Conservation (phyloP, 164 flowering plant genomes). For the Liquidambar formosana region DNA sequence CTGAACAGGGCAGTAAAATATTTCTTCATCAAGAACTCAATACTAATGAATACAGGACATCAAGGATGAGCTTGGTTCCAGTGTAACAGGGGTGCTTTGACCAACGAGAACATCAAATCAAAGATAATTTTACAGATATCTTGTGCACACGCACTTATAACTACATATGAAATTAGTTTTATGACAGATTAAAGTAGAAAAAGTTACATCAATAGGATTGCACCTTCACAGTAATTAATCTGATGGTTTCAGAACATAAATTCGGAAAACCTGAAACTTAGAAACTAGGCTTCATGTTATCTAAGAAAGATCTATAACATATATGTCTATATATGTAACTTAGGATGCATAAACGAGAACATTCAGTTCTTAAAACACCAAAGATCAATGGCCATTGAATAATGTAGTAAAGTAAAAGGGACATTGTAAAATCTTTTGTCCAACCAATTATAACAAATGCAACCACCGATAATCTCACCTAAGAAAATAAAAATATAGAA, state of each 20-base stretch:
- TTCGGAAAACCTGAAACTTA: not conserved
- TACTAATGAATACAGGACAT: not conserved
- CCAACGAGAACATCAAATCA: not conserved
- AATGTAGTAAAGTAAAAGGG: not conserved
- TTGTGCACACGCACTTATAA: not conserved
- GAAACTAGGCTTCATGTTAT: not conserved
- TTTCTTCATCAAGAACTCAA: not conserved
- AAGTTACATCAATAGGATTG: not conserved
- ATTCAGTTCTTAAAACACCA: not conserved
- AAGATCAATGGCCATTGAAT: not conserved
- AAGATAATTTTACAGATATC: not conserved
- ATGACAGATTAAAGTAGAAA: too few relatives aligned
- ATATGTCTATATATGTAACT: not conserved
- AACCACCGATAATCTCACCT: not conserved
- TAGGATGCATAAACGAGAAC: not conserved
- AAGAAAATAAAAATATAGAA: not conserved
- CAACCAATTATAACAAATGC: not conserved
- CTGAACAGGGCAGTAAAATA: constrained; percentile 35
- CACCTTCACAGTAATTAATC: not conserved
- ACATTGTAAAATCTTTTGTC: too few relatives aligned
- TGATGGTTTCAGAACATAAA: not conserved
- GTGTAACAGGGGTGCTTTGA: not conserved
- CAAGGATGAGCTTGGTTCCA: not conserved
- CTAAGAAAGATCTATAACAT: not conserved
- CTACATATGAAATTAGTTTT: too few relatives aligned